phyloP scores from a whole-genome alignment of 2,329 filamentous ascomycete genomes.

The Aureobasidium subglaciale region DNA sequence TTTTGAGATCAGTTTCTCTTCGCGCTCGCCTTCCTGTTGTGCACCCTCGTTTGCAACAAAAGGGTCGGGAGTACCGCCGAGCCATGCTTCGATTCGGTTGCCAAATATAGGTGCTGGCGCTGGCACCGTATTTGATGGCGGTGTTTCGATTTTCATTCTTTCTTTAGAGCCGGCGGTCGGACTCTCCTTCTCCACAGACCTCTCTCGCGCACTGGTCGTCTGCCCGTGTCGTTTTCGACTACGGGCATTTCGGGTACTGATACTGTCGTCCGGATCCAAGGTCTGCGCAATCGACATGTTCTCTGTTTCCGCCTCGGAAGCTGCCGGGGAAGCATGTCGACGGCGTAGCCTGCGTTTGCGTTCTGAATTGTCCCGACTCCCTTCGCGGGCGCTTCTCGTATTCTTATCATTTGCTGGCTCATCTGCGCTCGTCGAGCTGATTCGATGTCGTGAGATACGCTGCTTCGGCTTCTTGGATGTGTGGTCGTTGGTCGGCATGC shows the following conservation, averaged over 20 bases:
- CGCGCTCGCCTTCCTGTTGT: background rate
- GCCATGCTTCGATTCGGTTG: conserved; percentile 55
- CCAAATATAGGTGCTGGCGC: conserved; percentile 36
- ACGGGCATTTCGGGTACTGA: conserved; percentile 16
- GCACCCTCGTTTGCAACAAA: conserved; percentile 36
- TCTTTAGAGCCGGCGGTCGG: background rate
- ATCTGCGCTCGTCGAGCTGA: background rate
- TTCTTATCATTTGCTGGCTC: background rate
- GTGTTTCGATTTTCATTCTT: background rate
- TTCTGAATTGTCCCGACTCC: conserved; percentile 4
- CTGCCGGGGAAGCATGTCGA: conserved; percentile 3
- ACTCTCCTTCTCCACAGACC: background rate
- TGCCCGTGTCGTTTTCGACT: conserved; percentile 27
- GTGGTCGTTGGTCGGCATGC: background rate
- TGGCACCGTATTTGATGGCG: background rate
- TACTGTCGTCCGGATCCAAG: conserved; percentile 18
- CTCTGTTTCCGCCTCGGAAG: conserved; percentile 14
- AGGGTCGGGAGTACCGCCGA: conserved; percentile 50
- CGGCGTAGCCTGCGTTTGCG: conserved; percentile 5
- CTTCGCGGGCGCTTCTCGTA: conserved; percentile 1
- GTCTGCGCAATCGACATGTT: conserved; percentile 12
- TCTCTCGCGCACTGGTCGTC: background rate
- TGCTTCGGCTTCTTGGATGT: background rate
- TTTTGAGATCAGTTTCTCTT: background rate
- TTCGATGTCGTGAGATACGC: background rate